phyloP scores from a whole-genome alignment of 2,329 filamentous ascomycete species.

The Corinectria fuckeliana region DNA sequence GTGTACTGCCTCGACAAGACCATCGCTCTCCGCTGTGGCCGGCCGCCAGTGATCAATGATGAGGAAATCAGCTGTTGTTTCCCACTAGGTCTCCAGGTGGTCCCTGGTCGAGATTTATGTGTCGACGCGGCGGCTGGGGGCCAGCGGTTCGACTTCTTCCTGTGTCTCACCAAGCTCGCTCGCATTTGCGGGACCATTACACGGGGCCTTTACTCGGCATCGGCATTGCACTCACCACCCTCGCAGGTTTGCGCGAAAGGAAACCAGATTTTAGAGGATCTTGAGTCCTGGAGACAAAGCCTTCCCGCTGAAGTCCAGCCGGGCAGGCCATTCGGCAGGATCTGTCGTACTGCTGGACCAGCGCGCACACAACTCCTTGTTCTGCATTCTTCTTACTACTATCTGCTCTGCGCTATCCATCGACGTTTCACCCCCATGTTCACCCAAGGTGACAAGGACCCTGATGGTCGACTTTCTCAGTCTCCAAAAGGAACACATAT shows the following conservation, averaged over 20 bases:
- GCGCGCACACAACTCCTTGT: background rate
- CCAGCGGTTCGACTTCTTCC: background rate
- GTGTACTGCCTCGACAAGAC: slow-evolving; percentile 14
- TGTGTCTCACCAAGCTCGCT: background rate
- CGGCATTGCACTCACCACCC: background rate
- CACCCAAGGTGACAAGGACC: background rate
- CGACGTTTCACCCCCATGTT: slow-evolving; percentile 1
- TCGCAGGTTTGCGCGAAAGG: background rate
- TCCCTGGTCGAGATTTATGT: rapidly evolving
- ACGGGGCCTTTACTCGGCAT: background rate
- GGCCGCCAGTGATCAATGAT: background rate
- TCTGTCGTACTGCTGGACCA: background rate
- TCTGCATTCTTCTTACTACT: slow-evolving; percentile 1
- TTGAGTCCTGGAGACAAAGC: background rate
- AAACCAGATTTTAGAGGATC: background rate
- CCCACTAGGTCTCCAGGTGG: background rate
- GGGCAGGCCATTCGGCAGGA: background rate
- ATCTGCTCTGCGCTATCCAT: background rate
- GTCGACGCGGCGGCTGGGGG: no score
- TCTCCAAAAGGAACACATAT: background rate
- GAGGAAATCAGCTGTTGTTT: slow-evolving; percentile 2
- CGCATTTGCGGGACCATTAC: background rate
- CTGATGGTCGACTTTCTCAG: background rate
- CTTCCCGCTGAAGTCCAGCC: background rate
- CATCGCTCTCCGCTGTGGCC: slow-evolving; percentile 2